Conservation (phyloP, 139 green algal species). For the Chlamydomonas schloesseri region DNA sequence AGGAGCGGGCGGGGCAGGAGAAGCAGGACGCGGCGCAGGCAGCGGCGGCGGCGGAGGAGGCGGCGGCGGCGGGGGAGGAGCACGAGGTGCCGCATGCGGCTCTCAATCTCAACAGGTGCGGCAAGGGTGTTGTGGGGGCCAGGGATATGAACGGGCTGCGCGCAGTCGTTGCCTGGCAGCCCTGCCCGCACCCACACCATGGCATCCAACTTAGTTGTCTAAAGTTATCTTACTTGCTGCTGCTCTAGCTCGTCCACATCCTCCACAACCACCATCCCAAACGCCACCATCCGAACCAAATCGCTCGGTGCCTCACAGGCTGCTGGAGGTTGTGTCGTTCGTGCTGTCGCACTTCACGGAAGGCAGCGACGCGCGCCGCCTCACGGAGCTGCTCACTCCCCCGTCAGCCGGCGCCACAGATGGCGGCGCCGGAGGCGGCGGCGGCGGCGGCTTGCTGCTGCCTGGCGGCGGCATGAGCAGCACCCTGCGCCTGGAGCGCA, state of each 20-base stretch:
- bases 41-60: too few relatives aligned
- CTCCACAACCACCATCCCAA: too few relatives aligned
- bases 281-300: too few relatives aligned
- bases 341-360: conserved; percentile 79
- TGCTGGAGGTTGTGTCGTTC: conserved; percentile 85
- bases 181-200: too few relatives aligned
- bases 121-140: too few relatives aligned
- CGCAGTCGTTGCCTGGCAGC: too few relatives aligned
- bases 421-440: not conserved
- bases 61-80: not conserved
- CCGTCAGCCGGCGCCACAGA: not conserved
- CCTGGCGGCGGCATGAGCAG: not conserved
- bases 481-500: conserved; percentile 22
- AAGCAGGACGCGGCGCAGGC: too few relatives aligned
- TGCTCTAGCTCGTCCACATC: too few relatives aligned
- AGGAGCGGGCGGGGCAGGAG: too few relatives aligned
- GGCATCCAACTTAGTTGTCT: too few relatives aligned
- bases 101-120: conserved; percentile 38
- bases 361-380: conserved; percentile 59
- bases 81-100: not conserved
- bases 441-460: not conserved
- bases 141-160: too few relatives aligned
- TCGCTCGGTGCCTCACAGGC: conserved; percentile 39
- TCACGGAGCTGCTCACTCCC: conserved; percentile 50
- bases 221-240: too few relatives aligned